Base-by-base conservation (phyloP, 176 grass and related monocot genomes). In the Dendrocalamus sinicus region DNA sequence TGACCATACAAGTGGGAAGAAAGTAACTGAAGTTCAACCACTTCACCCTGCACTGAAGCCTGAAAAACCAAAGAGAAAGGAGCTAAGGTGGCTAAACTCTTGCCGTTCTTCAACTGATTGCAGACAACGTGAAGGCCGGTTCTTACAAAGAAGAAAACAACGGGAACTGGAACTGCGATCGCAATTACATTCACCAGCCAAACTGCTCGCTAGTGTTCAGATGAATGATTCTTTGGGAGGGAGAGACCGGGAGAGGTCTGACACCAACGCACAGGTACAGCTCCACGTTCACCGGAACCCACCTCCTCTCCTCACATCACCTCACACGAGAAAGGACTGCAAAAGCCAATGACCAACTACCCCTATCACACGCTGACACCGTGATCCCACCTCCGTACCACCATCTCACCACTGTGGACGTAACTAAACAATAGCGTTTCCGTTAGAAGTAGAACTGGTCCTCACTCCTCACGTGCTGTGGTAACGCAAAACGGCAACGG, bases 401-500 rank as follows among this genome's bases (percentile, higher is more conserved):
- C 63, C 14, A 30, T 23, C 20, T 10, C 9, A 23, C 22, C n/a
- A 0, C 59, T 14, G 1, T 12, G 24, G 28, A 14, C 24, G 12
- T 64, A 2, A 13, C n/a, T 12, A 14, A 28, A 62, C 26, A 63
- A 14, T 2, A 0, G 14, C 1, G 17, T 39, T 67, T 80, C 61
- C 65, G 70, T 64, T 75, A 4, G 57, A 1, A 26, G 0, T 35
- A 7, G 28, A 1, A 26, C 0, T n/a, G 73, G 47, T 32, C 72
- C 14, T 75, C 26, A 1, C 28, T 30, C 71, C 23, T 75, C 26
- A 2, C 16, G 48, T 54, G 17, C 32, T 14, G 47, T 32, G 12
- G 54, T 28, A 22, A 3, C 11, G 61, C 66, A n/a, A 13, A 46
- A 91, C 70, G 84, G 84, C 59, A 91, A 86, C 77, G 84, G 77